A percentile compares a stretch with the other conserved stretches of the same genome.
Conservation (phyloP, 1,284 basidiomycete genomes). For the Microbotryomycetes sp. region DNA sequence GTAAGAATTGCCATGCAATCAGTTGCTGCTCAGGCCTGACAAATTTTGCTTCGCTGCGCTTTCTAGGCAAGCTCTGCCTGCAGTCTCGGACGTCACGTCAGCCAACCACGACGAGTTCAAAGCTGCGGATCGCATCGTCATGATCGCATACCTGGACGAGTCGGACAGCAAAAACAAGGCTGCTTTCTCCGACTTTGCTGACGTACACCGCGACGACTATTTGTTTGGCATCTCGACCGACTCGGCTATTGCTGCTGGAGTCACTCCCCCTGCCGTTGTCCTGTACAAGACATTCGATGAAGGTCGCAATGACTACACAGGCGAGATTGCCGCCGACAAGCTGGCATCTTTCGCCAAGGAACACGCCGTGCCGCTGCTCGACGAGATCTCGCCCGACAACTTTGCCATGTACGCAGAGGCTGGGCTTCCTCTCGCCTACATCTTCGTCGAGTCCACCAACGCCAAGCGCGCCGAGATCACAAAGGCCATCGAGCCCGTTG, state of each 20-base stretch:
- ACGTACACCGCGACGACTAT: slow-evolving; percentile 82
- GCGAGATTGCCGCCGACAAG: slow-evolving; percentile 51
- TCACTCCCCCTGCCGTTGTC: slow-evolving; percentile 73
- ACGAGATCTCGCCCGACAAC: slow-evolving; percentile 92
- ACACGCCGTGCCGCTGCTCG: slow-evolving; percentile 80
- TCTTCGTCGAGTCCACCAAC: slow-evolving; percentile 79
- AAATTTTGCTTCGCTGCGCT: neutral
- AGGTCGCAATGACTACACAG: slow-evolving; percentile 59
- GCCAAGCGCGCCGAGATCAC: slow-evolving; percentile 59
- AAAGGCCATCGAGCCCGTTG: slow-evolving; percentile 64
- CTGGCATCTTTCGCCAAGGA: slow-evolving; percentile 72
- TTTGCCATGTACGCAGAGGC: slow-evolving; percentile 78
- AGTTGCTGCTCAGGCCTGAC: neutral
- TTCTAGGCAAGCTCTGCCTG: slow-evolving; percentile 84
- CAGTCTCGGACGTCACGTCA: slow-evolving; percentile 70
- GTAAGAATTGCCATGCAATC: slow-evolving; percentile 47
- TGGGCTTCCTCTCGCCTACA: slow-evolving; percentile 82
- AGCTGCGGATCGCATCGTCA: slow-evolving; percentile 82
- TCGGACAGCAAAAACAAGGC: slow-evolving; percentile 58
- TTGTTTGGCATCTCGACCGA: slow-evolving; percentile 84
- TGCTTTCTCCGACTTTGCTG: slow-evolving; percentile 70
- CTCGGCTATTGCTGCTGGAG: slow-evolving; percentile 60
- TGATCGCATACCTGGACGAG: slow-evolving; percentile 71
- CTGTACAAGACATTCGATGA: slow-evolving; percentile 94
- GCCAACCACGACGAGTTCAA: slow-evolving; percentile 78